Evolutionary conservation across 306 rosid species (phyloP), one percentile per base, ranked within the genome.

Genomic region (Biancaea sappan): DNA sequence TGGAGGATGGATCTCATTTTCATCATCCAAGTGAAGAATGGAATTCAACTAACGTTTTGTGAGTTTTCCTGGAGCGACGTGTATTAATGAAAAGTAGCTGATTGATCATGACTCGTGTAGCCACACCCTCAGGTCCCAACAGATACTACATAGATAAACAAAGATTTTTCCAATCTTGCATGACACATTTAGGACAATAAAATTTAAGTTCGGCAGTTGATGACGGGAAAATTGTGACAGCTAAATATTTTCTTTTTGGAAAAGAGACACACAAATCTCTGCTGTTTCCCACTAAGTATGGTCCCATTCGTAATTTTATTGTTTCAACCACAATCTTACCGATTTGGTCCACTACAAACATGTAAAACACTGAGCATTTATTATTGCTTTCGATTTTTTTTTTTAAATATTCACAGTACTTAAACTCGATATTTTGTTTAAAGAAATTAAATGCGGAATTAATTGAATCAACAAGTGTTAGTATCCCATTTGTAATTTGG

Each of bases 21-120:
- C 29, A 7, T n/a, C 44, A 5, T 43, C 14, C 19, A 21, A 40
- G 5, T 26, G 12, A 7, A 43, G 18, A 10, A 28, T 28, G 47
- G 22, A 52, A 24, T 62, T 60, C 5, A 29, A 29, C 31, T 46
- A 14, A 26, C 16, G 16, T 28, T 40, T 19, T 22, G 34, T 13
- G 47, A 35, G 12, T 3, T 43, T 53, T 28, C 8, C 2, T 8
- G n/a, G 28, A 14, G 18, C 1, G 44, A 24, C 22, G 6, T 31
- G 34, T 76, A 64, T 68, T 78, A 53, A 82, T 82, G 83, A 70
- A 82, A 69, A 60, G 61, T 21, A 54, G 63, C 31, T 41, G 32
- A 57, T 65, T 14, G 66, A 63, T 63, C 44, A 41, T 22, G 29
- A n/a, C 19, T 72, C 54, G 22, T 57, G 5, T n/a, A 53, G 44